Base-by-base conservation (phyloP, 2,329 filamentous ascomycete genomes). In the Neoscytalidium dimidiatum region DNA sequence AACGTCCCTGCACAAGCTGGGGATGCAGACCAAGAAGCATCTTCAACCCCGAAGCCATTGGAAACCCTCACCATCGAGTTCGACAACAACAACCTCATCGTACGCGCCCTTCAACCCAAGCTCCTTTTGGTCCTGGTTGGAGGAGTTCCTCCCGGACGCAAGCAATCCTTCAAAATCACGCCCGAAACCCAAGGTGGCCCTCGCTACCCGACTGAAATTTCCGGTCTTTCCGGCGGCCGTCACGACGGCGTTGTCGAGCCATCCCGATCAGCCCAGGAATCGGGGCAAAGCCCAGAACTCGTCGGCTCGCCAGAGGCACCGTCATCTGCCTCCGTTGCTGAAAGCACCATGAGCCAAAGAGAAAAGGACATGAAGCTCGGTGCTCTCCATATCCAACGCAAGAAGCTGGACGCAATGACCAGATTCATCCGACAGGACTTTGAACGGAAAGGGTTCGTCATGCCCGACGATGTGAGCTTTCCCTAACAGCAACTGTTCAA, bases 91-190 rank as follows among this genome's bases (percentile, higher is more conserved):
- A 84, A 83, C 67, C 74, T 83, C 58, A 76, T 84, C 51, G 75
- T 82, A 56, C 80, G 80, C 33, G 75, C 77, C 31, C 68, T 84
- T 17, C 82, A 83, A 68, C 75, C 78, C 9, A 78, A 79, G 13
- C 71, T 84, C 2, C 73, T 84, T 0, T 74, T 84, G 2, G 79
- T 83, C 2, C 72, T 84, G 3, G 79, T 83, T 53, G 82, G 82
- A 28, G 79, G 78, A 43, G 79, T 82, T 1, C 80, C 81, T 21
- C 81, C 80, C 23, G 73, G 72, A 4, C 76, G 75, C 8, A 73
- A 73, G 57, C 70, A 71, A 6, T 67, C 70, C 6, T 79, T 81
- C 68, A 80, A 77, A 44, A 77, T 81, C 64, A 82, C 80, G 7
- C 71, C 79, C 28, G 82, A 83, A 69, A 75, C 74, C 4, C 66